Evolutionary conservation across 202 grass and related monocot genomes (phyloP), one percentile per base, ranked within the genome.

Genomic region (Alloteropsis angusta): DNA sequence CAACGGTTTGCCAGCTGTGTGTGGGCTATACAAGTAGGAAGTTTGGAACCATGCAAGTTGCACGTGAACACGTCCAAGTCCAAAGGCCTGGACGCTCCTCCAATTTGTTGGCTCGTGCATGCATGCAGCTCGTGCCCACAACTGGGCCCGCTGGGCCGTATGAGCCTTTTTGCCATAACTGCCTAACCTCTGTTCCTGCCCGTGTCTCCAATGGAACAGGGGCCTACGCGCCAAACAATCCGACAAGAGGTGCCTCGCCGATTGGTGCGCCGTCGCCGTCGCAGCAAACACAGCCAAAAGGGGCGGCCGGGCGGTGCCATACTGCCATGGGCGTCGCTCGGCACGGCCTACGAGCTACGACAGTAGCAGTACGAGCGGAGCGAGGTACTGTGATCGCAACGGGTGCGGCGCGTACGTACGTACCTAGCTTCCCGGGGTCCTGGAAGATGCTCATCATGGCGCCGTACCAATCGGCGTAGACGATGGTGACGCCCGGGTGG

Each of bases 381-480:
- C 28, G 28, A 30, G n/a, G n/a, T n/a, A n/a, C n/a, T n/a, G n/a
- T n/a, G n/a, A n/a, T n/a, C n/a, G n/a, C n/a, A n/a, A 22, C 18
- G 10, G 23, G 21, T 19, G 10, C 22, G 22, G 54, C 21, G 21
- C 48, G 10, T 18, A 70, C 1, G 34, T 16, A 65, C 90, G 76
- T 72, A 97, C 96, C 96, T 71, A 87, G 91, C 36, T 84, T 74
- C 23, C 9, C 26, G 15, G 87, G 90, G 50, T 3, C 13, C 11
- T 65, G 80, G 84, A 93, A 95, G 71, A 98, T 85, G 71, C 63
- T 73, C 83, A 95, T 93, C 57, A 82, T 82, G 80, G 90, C 91
- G 25, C 64, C 73, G 49, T 94, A 97, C 84, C 90, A 94, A 65
- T 97, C 91, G 2, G 94, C 94, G 60, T 97, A 97, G 58, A 97